Base-by-base conservation (phyloP, 495 filamentous ascomycete species). In the Penicillium steckii region DNA sequence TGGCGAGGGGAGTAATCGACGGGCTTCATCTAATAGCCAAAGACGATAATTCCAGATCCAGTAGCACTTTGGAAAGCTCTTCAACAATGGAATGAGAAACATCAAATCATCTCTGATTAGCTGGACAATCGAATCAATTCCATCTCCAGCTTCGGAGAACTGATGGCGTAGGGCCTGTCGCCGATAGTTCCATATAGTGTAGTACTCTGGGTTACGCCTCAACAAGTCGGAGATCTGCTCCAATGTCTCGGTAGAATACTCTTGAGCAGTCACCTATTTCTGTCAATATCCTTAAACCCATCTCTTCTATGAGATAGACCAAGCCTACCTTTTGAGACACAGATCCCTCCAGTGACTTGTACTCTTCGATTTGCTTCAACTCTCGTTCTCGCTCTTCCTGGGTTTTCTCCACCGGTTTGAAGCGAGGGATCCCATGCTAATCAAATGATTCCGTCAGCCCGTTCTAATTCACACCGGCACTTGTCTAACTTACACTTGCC, bases 21-120 rank as follows among this genome's bases (percentile, higher is more conserved):
- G 86, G 38, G 84, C 83, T 65, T 89, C 82, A 41, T 85, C 72
- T 15, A 99, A 74, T 1, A 91, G 73, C 94, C 95, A 97, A 10
- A 85, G 70, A n/a, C 94, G 86, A 71, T 97, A 89, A 67, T 95
- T 95, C 94, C 94, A 99, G 37, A 99, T 90, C 91, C 94, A 97
- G 76, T 99, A 99, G 76, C 94, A 97, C 73, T 99, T 99, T 21
- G 94, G 95, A 59, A 82, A 90, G 55, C 90, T 82, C 27, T 83
- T 76, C 30, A 97, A 83, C 10, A 99, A 78, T 2, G 90, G 90
- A 30, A 97, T 78, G 30, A 91, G 81, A 65, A 96, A 94, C 21
- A 70, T 66, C 22, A 97, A 77, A 59, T 98, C 94, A 54, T 73
- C 79, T 35, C 85, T 78, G 66, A 81, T 74, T 53, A 87, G 70